These are phyloP conservation scores for Gracilariopsis chorda DNA, from an alignment of 23 red algal species.

Conservation along the genomic window DNA sequence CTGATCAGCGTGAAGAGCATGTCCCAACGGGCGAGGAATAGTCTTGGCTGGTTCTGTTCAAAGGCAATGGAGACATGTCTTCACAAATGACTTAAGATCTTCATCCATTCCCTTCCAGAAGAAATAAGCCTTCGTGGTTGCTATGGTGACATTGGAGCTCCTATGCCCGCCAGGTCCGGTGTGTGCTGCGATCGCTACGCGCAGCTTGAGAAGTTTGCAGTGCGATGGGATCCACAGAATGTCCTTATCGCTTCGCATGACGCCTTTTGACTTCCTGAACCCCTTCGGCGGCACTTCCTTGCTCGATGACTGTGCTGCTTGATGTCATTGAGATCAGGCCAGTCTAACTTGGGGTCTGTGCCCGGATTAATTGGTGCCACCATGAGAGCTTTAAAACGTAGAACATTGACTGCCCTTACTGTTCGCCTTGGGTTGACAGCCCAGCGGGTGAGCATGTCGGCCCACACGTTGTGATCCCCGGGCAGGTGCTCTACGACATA, in stretches of 20 bases:
- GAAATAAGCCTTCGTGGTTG: not conserved
- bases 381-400: not conserved
- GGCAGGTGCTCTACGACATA: not conserved
- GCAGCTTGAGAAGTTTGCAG: not conserved
- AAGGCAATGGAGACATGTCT: not conserved
- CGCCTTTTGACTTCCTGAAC: not conserved
- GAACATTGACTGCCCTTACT: not conserved
- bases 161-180: not conserved
- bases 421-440: not conserved
- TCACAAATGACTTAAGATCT: not conserved
- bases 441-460: too few relatives aligned
- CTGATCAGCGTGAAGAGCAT: not conserved
- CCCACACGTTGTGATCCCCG: not conserved
- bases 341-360: not conserved
- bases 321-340: not conserved
- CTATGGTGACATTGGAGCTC: not conserved
- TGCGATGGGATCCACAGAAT: not conserved
- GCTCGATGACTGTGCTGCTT: not conserved
- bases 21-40: not conserved
- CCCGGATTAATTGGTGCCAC: conserved; percentile 10
- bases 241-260: not conserved
- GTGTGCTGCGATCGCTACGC: not conserved
- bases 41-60: not conserved
- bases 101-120: not conserved
- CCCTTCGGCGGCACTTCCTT: not conserved